phyloP scores from a whole-genome alignment of 208 protist species.

The Leishmania martiniquensis region DNA sequence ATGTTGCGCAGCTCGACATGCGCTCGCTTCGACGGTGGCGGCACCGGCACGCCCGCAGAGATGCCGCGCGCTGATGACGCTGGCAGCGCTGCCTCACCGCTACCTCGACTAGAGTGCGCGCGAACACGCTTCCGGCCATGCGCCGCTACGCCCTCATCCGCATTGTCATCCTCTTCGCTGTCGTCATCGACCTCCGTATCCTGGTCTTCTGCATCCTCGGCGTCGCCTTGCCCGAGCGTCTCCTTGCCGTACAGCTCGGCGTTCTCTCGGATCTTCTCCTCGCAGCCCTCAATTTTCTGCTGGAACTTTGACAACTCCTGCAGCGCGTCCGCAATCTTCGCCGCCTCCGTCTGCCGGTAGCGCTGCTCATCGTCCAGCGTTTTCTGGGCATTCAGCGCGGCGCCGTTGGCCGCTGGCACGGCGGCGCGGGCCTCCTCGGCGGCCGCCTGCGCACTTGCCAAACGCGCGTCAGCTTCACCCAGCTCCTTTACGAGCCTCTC shows the following conservation, averaged over 20 bases:
- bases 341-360: conserved; percentile 75
- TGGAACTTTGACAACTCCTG: conserved; percentile 87
- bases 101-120: not conserved
- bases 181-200: conserved; percentile 19
- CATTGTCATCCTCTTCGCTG: conserved; percentile 28
- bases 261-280: conserved; percentile 88
- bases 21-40: conserved; percentile 4
- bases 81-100: not conserved
- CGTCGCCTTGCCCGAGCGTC: conserved; percentile 57
- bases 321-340: conserved; percentile 79
- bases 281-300: conserved; percentile 88
- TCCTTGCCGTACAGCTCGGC: conserved; percentile 87
- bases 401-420: conserved; percentile 62
- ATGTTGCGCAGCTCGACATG: conserved; percentile 48
- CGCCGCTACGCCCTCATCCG: conserved; percentile 20
- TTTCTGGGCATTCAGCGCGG: conserved; percentile 69
- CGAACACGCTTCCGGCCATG: conserved; percentile 6
- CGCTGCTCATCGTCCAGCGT: conserved; percentile 81
- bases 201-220: conserved; percentile 17
- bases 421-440: conserved; percentile 61
- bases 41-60: not conserved
- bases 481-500: conserved; percentile 58
- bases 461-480: conserved; percentile 54
- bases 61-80: not conserved
- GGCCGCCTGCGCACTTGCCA: conserved; percentile 57